These are phyloP conservation scores for Macrocybe gigantea DNA, from an alignment of 768 basidiomycete genomes.

Conservation along the genomic window DNA sequence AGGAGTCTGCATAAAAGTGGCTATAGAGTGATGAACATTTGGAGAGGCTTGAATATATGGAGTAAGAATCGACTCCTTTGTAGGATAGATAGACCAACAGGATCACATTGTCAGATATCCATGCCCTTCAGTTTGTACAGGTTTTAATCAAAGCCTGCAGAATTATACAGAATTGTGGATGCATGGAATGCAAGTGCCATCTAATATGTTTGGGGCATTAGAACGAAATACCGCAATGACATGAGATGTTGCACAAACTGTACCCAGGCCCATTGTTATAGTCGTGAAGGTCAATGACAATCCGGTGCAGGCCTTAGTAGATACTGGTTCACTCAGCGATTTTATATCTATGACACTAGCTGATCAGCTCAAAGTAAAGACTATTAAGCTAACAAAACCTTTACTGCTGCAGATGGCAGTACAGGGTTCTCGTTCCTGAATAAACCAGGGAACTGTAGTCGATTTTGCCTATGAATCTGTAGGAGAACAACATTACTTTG, in stretches of 20 bases:
- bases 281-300: neutral
- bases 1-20: too few relatives aligned
- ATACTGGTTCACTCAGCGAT: neutral
- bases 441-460: constrained; percentile 8
- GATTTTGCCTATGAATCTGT: constrained; percentile 1
- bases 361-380: neutral
- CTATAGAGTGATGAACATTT: too few relatives aligned
- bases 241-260: neutral
- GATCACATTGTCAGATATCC: too few relatives aligned
- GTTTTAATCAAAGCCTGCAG: too few relatives aligned
- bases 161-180: too few relatives aligned
- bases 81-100: too few relatives aligned
- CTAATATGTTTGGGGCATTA: neutral
- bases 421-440: constrained; percentile 21
- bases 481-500: constrained; percentile 7
- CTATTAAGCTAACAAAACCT: constrained; percentile 17
- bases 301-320: neutral
- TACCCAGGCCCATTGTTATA: neutral
- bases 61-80: too few relatives aligned
- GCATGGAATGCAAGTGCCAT: neutral
- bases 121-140: too few relatives aligned
- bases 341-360: neutral
- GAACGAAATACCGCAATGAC: neutral
- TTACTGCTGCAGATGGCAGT: constrained; percentile 24
- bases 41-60: constrained; percentile 12